phyloP scores from a whole-genome alignment of 2,329 filamentous ascomycete species.

The Pestalotiopsis sp. region DNA sequence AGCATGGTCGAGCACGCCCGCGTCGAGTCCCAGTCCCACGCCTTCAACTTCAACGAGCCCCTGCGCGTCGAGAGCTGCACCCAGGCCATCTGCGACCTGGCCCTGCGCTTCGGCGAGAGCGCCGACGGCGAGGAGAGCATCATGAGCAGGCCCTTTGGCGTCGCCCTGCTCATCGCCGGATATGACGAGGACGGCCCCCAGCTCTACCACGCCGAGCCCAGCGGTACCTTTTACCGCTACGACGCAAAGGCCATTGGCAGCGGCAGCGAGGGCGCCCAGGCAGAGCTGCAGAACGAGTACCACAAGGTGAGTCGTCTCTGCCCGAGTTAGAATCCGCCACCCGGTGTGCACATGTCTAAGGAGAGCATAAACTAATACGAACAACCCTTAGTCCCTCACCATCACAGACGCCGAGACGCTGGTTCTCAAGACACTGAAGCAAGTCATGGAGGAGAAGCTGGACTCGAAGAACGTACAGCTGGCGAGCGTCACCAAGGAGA shows the following conservation, averaged over 20 bases:
- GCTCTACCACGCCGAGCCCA: constrained; percentile 97
- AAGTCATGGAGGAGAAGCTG: constrained; percentile 99
- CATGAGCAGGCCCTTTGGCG: constrained; percentile 96
- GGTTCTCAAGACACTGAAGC: constrained; percentile 96
- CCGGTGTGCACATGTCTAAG: not conserved
- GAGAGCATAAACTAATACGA: not conserved
- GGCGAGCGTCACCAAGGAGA: constrained; percentile 96
- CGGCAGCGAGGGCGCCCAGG: constrained; percentile 95
- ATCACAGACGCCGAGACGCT: constrained; percentile 91
- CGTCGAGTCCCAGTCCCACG: constrained; percentile 95
- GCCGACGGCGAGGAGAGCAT: constrained; percentile 98
- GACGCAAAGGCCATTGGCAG: constrained; percentile 99
- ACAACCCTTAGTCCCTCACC: constrained; percentile 70
- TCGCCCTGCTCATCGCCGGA: constrained; percentile 93
- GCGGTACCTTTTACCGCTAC: constrained; percentile 98
- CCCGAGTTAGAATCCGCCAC: not conserved
- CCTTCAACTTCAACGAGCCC: constrained; percentile 97
- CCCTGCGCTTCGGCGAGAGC: constrained; percentile 93
- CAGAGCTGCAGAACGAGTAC: constrained; percentile 97
- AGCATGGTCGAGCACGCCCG: constrained; percentile 98
- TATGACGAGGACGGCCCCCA: constrained; percentile 97
- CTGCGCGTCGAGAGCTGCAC: constrained; percentile 97
- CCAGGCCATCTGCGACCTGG: constrained; percentile 97
- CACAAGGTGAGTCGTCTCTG: constrained; percentile 68
- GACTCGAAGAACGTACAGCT: constrained; percentile 98